Evolutionary conservation across 352 stramenopile genomes (phyloP).

Genomic region (Phytophthora rubi): DNA sequence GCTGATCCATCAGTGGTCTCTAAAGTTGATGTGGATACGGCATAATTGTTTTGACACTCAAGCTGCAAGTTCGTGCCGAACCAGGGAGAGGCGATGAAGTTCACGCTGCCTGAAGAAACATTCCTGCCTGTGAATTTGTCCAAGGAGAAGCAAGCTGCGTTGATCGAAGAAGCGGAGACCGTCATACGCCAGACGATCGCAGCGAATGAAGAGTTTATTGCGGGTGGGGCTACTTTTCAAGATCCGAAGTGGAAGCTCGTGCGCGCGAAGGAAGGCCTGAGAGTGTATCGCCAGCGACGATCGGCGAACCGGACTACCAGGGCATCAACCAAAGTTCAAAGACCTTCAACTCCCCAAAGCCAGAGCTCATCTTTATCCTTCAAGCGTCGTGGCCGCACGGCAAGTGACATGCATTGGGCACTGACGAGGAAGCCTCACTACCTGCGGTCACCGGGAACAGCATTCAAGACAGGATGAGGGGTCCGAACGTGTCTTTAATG

Average conservation of each 20-base stretch:
- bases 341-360: background rate
- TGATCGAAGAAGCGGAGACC: conserved; percentile 43
- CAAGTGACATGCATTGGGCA: background rate
- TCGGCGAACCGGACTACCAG: background rate
- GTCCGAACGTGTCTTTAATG: conserved; percentile 39
- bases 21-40: background rate
- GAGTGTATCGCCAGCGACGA: conserved; percentile 26
- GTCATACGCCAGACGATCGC: conserved; percentile 52
- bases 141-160: conserved; percentile 33
- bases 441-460: conserved; percentile 23
- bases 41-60: background rate
- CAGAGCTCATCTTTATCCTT: background rate
- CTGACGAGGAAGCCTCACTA: conserved; percentile 9
- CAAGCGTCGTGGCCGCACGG: background rate
- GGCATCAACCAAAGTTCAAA: background rate
- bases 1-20: background rate
- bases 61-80: background rate
- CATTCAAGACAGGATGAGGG: conserved; percentile 9
- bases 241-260: conserved; percentile 41
- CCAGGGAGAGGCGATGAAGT: conserved; percentile 33
- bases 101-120: conserved; percentile 46
- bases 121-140: conserved; percentile 40
- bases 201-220: conserved; percentile 42
- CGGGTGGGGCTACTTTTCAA: conserved; percentile 26
- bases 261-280: conserved; percentile 40